Conservation (phyloP, 345 rosid species). For the Boechera divaricarpa region DNA sequence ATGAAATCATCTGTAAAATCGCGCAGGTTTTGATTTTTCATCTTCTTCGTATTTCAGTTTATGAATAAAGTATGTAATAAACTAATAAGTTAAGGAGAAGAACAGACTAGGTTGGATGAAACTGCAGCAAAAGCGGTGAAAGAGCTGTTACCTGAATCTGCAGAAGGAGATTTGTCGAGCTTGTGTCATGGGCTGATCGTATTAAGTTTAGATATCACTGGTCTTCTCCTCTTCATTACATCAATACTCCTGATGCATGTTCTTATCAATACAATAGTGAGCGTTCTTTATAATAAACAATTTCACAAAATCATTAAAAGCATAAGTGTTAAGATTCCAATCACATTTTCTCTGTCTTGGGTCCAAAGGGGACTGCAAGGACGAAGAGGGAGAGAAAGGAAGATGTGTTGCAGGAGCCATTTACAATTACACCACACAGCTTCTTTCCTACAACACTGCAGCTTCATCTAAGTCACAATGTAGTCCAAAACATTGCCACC, state of each 20-base stretch:
- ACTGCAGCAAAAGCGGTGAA: constrained; percentile 62
- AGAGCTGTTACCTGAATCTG: constrained; percentile 62
- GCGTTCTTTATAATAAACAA: neutral
- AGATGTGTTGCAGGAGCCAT: constrained; percentile 93
- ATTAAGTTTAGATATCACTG: constrained; percentile 73
- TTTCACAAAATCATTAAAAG: neutral
- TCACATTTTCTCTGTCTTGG: neutral
- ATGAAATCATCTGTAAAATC: constrained; percentile 63
- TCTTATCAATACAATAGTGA: constrained; percentile 61
- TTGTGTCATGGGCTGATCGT: constrained; percentile 76
- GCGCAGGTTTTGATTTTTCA: constrained; percentile 59
- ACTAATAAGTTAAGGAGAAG: neutral
- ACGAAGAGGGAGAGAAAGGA: constrained; percentile 61
- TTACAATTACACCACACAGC: constrained; percentile 89
- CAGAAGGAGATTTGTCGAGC: constrained; percentile 66
- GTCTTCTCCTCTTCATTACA: constrained; percentile 75
- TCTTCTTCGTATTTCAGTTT: neutral
- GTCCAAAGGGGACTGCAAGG: constrained; percentile 65
- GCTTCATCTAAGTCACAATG: constrained; percentile 54
- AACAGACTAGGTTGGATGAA: constrained; percentile 63
- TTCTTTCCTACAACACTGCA: constrained; percentile 57
- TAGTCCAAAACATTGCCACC: constrained; percentile 34
- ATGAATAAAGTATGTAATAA: neutral
- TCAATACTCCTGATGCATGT: constrained; percentile 80
- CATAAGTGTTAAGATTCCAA: constrained; percentile 10